These are phyloP conservation scores for Lipomyces japonicus DNA, from an alignment of 805 yeast genomes.

Conservation along the genomic window DNA sequence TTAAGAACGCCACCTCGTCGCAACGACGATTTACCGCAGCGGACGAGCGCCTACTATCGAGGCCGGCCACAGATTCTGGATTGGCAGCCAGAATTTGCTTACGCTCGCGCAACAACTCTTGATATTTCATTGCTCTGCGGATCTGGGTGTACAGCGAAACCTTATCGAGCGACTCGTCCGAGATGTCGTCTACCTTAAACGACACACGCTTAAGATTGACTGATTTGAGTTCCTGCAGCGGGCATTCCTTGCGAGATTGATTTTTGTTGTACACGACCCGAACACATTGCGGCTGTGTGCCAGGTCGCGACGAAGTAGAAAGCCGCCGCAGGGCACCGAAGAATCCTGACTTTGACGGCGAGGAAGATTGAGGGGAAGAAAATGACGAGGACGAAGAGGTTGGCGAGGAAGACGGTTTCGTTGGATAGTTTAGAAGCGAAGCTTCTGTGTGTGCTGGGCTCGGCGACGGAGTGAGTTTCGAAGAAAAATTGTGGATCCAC, in stretches of 20 bases:
- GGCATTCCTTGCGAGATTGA: constrained; percentile 16
- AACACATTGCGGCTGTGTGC: constrained; percentile 6
- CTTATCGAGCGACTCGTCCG: constrained; percentile 20
- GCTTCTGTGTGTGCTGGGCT: not conserved
- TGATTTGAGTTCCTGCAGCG: constrained; percentile 15
- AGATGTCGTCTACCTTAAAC: constrained; percentile 25
- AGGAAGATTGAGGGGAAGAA: constrained; percentile 1
- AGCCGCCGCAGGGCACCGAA: constrained; percentile 14
- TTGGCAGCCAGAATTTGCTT: not conserved
- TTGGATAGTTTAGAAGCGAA: not conserved
- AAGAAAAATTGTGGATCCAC: constrained; percentile 19
- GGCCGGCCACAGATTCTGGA: constrained; percentile 3
- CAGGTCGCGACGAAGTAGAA: constrained; percentile 7
- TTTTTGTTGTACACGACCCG: constrained; percentile 25
- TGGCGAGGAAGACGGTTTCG: not conserved
- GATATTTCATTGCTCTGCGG: constrained; percentile 17
- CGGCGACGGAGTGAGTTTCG: constrained; percentile 2
- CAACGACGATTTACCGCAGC: not conserved
- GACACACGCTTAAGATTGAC: constrained; percentile 21
- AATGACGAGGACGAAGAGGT: not conserved
- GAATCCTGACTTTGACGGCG: not conserved
- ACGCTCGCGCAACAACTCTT: constrained; percentile 5
- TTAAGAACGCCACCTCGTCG: not conserved
- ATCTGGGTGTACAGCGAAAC: constrained; percentile 26
- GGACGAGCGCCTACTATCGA: not conserved